Evolutionary conservation across 139 green algal genomes (phyloP).

Genomic region (Micromonas commoda): DNA sequence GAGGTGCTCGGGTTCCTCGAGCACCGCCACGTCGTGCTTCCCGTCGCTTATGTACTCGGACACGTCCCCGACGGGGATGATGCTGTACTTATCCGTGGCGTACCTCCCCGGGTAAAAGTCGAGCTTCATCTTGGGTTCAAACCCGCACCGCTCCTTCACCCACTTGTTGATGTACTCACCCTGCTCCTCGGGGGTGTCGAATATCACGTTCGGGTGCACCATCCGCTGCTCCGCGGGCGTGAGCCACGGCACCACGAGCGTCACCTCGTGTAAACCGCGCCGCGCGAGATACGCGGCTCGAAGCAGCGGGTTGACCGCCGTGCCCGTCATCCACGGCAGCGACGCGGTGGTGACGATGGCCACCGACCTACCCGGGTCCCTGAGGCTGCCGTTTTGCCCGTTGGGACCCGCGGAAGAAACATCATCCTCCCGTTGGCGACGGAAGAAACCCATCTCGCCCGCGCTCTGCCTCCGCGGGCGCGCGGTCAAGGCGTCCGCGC

Average conservation of each 20-base stretch:
- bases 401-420: too few species aligned
- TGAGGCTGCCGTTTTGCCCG: too few species aligned
- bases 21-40: constrained; percentile 90
- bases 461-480: too few species aligned
- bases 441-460: too few species aligned
- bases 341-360: constrained; percentile 95
- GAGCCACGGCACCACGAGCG: constrained; percentile 87
- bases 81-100: constrained; percentile 76
- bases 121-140: constrained; percentile 83
- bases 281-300: constrained; percentile 88
- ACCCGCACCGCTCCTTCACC: constrained; percentile 78
- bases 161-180: constrained; percentile 82
- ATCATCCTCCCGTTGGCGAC: too few species aligned
- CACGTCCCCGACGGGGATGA: constrained; percentile 95
- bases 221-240: constrained; percentile 81
- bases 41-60: constrained; percentile 76
- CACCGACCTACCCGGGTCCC: constrained; percentile 46
- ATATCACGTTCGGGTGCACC: constrained; percentile 78
- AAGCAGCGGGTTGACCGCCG: constrained; percentile 94
- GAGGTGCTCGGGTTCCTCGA: constrained; percentile 99
- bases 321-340: constrained; percentile 98
- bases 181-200: constrained; percentile 77
- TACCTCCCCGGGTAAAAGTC: constrained; percentile 78
- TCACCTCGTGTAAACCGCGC: constrained; percentile 52
- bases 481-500: too few species aligned